Conservation (phyloP, 306 rosid species). For the Medicago arabica region DNA sequence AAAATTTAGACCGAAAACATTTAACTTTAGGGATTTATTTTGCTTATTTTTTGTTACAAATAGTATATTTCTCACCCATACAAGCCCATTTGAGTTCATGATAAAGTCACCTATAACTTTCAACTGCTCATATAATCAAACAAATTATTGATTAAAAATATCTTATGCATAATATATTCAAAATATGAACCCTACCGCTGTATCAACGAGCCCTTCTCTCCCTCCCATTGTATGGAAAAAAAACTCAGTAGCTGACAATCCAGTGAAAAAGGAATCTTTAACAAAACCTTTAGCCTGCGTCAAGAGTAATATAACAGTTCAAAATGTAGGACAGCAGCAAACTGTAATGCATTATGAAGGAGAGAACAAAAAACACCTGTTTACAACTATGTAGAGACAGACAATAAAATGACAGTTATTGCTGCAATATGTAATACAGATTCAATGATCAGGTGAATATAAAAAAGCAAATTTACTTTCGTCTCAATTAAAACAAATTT, state of each 20-base stretch:
- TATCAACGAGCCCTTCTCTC: conserved; percentile 96
- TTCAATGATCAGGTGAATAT: conserved; percentile 16
- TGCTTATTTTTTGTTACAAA: too few relatives aligned
- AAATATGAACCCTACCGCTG: conserved; percentile 65
- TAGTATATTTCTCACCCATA: background rate
- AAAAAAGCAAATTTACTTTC: conserved; percentile 8
- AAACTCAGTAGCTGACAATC: conserved; percentile 94
- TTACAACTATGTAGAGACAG: conserved; percentile 19
- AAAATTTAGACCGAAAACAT: too few relatives aligned
- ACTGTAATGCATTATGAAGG: conserved; percentile 7
- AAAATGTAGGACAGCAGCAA: conserved; percentile 22
- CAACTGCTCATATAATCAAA: conserved; percentile 21
- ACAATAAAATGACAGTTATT: conserved; percentile 32
- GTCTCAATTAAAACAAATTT: background rate
- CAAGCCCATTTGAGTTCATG: background rate
- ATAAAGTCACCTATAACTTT: conserved; percentile 19
- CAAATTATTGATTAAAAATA: conserved; percentile 16
- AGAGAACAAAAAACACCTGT: background rate
- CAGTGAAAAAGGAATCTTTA: conserved; percentile 88
- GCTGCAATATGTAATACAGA: conserved; percentile 7
- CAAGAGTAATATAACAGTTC: conserved; percentile 36
- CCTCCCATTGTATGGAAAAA: conserved; percentile 99
- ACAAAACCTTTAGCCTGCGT: conserved; percentile 98
- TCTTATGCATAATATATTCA: conserved; percentile 21
- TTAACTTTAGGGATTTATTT: too few relatives aligned